Base-by-base conservation (phyloP, 257 asterid species). In the Parsonsia alboflavescens region DNA sequence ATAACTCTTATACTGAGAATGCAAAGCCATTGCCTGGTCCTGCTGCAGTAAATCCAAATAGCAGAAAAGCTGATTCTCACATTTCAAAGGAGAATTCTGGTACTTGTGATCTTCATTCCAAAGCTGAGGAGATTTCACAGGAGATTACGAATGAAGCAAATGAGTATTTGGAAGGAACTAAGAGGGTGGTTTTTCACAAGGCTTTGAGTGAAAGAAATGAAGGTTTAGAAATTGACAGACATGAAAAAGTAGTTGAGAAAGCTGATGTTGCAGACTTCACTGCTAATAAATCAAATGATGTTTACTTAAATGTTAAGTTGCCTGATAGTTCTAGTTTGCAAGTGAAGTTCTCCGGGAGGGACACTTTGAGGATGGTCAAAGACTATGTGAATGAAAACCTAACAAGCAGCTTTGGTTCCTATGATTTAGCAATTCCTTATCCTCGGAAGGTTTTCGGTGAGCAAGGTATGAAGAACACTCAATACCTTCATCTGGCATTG, bases 401-500 rank as follows among this genome's bases (percentile, higher is more conserved):
- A 82, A 63, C 83, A 36, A 82, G 84, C 82, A 80, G 82, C 85
- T 46, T 87, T 41, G 92, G 95, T 77, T 73, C 95, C 80, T 94
- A 85, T 48, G 82, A 86, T 76, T 62, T 94, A 46, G 99, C 99
- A 75, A 84, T 86, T 85, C 97, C 99, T 68, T 94, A 94, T 86
- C 99, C 99, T 80, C 97, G 97, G 76, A 89, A 87, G 89, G 93
- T 89, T 75, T 92, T 94, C 79, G 77, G 19, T 70, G 90, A 87
- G 79, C 88, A 88, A 89, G 99, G 99, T 94, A 86, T 75, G 72
- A 62, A 16, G 22, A 0, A 62, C 46, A 6, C 15, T 62, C 68
- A 2, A 16, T 10, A 17, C 26, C 12, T 36, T 63, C 69, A 36
- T 16, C 69, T 63, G 6, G 15, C 26, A 13, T 63, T 63, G 22